phyloP scores from a whole-genome alignment of 805 yeast species.

The Diddensiella santjacobensis region DNA sequence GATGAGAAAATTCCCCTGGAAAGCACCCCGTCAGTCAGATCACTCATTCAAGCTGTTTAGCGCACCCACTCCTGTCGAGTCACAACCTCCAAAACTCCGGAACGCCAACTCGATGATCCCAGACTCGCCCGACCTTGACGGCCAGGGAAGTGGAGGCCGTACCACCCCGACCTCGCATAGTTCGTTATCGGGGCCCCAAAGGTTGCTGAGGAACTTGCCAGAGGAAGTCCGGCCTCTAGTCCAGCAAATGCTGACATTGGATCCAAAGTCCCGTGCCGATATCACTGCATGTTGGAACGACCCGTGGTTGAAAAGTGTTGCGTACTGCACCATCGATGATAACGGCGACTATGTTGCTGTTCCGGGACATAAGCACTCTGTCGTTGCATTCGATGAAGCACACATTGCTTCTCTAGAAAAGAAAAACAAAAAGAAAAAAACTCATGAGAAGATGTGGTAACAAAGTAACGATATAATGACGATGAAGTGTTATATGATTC shows the following conservation, averaged over 20 bases:
- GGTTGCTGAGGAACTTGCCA: slow-evolving; percentile 69
- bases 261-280: slow-evolving; percentile 55
- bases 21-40: slow-evolving; percentile 78
- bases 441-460: slow-evolving; percentile 42
- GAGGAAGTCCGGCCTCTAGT: slow-evolving; percentile 59
- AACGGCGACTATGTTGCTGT: slow-evolving; percentile 31
- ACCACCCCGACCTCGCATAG: neutral
- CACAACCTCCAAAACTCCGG: neutral
- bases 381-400: slow-evolving; percentile 89
- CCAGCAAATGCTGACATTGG: slow-evolving; percentile 61
- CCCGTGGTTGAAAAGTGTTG: slow-evolving; percentile 54
- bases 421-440: slow-evolving; percentile 53
- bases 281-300: slow-evolving; percentile 56
- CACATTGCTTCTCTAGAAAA: slow-evolving; percentile 91
- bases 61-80: slow-evolving; percentile 56
- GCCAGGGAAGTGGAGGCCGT: neutral
- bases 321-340: slow-evolving; percentile 57
- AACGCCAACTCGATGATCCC: neutral
- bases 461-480: slow-evolving; percentile 34
- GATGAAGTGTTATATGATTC: slow-evolving; percentile 44
- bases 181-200: slow-evolving; percentile 51
- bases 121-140: neutral
- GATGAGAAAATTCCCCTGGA: slow-evolving; percentile 91
- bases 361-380: slow-evolving; percentile 77
- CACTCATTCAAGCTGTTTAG: slow-evolving; percentile 80